phyloP scores from a whole-genome alignment of 805 yeast genomes.

The Kurtzmaniella fragi region DNA sequence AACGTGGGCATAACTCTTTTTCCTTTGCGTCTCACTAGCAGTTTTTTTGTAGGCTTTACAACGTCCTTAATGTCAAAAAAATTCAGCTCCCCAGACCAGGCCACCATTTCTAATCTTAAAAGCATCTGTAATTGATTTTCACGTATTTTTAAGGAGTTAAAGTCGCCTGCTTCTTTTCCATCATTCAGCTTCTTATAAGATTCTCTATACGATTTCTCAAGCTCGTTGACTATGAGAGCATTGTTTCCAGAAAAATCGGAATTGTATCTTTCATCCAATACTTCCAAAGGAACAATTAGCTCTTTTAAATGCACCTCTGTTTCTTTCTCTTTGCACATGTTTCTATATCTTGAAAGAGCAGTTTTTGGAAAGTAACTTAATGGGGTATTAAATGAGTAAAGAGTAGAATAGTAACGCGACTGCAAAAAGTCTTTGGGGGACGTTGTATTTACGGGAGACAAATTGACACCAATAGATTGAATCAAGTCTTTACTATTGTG shows the following conservation, averaged over 20 bases:
- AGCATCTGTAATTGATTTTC: constrained; percentile 55
- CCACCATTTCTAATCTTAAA: constrained; percentile 37
- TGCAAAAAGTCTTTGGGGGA: constrained; percentile 15
- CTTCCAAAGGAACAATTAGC: constrained; percentile 28
- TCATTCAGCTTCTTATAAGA: constrained; percentile 7
- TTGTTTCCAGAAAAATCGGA: constrained; percentile 15
- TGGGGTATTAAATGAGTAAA: constrained; percentile 37
- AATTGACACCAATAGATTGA: too few species aligned
- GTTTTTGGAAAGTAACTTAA: constrained; percentile 44
- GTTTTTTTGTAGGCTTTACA: constrained; percentile 14
- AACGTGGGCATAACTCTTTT: constrained; percentile 35
- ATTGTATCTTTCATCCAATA: constrained; percentile 36
- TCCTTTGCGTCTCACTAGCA: constrained; percentile 16
- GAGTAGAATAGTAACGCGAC: constrained; percentile 29
- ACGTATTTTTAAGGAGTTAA: constrained; percentile 42
- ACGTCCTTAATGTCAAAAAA: constrained; percentile 21
- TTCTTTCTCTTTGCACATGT: constrained; percentile 29
- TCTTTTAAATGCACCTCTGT: constrained; percentile 20
- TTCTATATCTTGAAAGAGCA: constrained; percentile 40
- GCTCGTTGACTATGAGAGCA: constrained; percentile 13
- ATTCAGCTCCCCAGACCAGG: constrained; percentile 23
- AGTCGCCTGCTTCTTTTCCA: constrained; percentile 1
- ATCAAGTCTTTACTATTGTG: too few species aligned
- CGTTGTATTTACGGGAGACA: background rate
- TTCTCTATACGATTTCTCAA: constrained; percentile 14